Evolutionary conservation across 1,284 basidiomycete species (phyloP).

Genomic region (Leccinum fuscescens): DNA sequence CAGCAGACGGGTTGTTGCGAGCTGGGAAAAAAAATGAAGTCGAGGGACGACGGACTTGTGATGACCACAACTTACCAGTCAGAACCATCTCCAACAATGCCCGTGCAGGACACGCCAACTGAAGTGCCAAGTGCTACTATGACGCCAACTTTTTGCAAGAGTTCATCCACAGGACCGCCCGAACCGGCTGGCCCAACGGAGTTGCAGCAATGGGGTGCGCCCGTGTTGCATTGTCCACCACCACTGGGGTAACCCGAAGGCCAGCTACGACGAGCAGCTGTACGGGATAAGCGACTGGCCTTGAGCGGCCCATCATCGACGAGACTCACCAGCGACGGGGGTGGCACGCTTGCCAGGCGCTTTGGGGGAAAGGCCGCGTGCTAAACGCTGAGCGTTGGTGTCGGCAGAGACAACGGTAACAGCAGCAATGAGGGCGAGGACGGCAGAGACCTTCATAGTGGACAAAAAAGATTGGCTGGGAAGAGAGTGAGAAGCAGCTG

Average conservation of each 20-base stretch:
- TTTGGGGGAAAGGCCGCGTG: slow-evolving; percentile 44
- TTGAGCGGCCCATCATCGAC: neutral
- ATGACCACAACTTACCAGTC: slow-evolving; percentile 33
- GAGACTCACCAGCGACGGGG: slow-evolving; percentile 20
- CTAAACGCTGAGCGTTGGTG: slow-evolving; percentile 51
- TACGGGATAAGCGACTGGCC: neutral
- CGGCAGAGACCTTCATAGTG: slow-evolving; percentile 44
- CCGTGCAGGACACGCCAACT: slow-evolving; percentile 40
- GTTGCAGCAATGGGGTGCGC: slow-evolving; percentile 43
- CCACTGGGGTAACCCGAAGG: slow-evolving; percentile 32
- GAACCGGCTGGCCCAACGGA: slow-evolving; percentile 13
- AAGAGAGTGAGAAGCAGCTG: neutral
- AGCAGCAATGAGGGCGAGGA: slow-evolving; percentile 37
- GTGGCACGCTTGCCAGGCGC: slow-evolving; percentile 29
- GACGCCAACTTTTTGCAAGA: neutral
- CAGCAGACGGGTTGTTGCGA: slow-evolving; percentile 45
- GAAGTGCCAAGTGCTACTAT: neutral
- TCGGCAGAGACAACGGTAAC: slow-evolving; percentile 38
- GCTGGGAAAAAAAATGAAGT: slow-evolving; percentile 27
- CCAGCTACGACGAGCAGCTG: slow-evolving; percentile 28
- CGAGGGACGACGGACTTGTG: accelerated
- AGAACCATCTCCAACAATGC: slow-evolving; percentile 29
- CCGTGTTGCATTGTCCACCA: slow-evolving; percentile 36
- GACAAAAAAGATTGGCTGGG: neutral
- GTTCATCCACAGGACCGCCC: neutral